Conservation (phyloP, 441 rosid genomes). For the Adansonia madagascariensis region DNA sequence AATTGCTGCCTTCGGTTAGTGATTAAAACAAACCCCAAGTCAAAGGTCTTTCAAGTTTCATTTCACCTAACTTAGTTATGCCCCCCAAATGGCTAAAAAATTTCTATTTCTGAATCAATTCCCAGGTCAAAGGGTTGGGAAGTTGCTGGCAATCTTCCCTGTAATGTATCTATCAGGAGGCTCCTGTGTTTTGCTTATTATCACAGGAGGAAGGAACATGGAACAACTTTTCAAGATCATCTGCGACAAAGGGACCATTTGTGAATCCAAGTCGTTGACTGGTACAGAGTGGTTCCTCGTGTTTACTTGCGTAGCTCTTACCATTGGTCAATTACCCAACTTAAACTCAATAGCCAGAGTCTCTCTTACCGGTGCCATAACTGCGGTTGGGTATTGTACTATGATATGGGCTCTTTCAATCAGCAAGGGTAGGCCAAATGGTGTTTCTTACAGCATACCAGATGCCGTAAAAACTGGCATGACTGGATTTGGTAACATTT, state of each 20-base stretch:
- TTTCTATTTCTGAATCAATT: not conserved
- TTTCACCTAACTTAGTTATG: not conserved
- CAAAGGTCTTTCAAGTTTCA: not conserved
- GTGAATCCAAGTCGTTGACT: constrained; percentile 30
- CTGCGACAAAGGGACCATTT: constrained; percentile 25
- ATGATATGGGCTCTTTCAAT: constrained; percentile 45
- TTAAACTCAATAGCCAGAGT: constrained; percentile 43
- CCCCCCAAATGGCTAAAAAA: not conserved
- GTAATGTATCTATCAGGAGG: constrained; percentile 72
- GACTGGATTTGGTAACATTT: constrained; percentile 32
- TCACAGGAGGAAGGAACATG: constrained; percentile 48
- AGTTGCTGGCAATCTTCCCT: constrained; percentile 51
- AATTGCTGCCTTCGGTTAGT: constrained; percentile 55
- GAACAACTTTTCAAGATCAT: constrained; percentile 36
- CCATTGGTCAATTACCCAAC: constrained; percentile 49
- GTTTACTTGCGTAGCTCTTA: constrained; percentile 47
- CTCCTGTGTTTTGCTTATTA: constrained; percentile 49
- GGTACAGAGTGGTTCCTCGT: constrained; percentile 48
- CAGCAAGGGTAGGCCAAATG: constrained; percentile 32
- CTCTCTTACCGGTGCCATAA: constrained; percentile 44
- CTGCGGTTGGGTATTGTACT: constrained; percentile 40
- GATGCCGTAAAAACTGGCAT: constrained; percentile 30
- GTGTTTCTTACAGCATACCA: constrained; percentile 28
- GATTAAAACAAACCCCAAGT: not conserved
- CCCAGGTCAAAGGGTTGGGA: constrained; percentile 54